A percentile compares a stretch with the other conserved stretches of the same genome.
phyloP scores from a whole-genome alignment of 441 rosid genomes.

The Metrosideros polymorpha region DNA sequence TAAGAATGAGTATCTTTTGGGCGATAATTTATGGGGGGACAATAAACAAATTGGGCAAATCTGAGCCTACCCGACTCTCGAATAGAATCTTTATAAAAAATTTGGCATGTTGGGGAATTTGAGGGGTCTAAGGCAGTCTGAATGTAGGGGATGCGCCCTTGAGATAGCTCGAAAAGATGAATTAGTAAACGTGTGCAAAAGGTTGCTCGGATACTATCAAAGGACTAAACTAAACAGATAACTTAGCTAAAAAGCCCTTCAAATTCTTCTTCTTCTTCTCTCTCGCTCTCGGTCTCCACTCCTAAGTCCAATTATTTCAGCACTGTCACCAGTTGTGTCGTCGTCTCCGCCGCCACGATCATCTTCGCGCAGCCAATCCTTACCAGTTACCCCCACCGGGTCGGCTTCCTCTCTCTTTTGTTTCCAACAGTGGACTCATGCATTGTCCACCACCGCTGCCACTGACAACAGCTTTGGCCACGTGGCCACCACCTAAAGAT shows the following conservation, averaged over 20 bases:
- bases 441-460: not conserved
- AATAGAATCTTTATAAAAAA: not conserved
- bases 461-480: not conserved
- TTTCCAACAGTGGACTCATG: not conserved
- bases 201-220: not conserved
- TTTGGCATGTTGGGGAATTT: too few species aligned
- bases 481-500: not conserved
- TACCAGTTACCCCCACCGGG: not conserved
- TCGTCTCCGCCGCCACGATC: not conserved
- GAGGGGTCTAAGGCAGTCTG: too few species aligned
- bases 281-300: not conserved
- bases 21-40: not conserved
- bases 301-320: not conserved
- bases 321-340: not conserved
- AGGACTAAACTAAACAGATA: not conserved
- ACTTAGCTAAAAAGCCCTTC: not conserved
- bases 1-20: not conserved
- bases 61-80: not conserved
- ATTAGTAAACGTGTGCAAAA: too few species aligned
- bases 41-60: not conserved
- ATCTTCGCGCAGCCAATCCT: not conserved
- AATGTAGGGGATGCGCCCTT: too few species aligned
- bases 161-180: too few species aligned
- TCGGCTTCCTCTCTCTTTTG: not conserved
- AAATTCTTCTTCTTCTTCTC: not conserved